Percentiles rank a stretch among this genome's conserved stretches.
Conservation (phyloP, 352 stramenopile species). For the Paralagenidium karlingii region DNA sequence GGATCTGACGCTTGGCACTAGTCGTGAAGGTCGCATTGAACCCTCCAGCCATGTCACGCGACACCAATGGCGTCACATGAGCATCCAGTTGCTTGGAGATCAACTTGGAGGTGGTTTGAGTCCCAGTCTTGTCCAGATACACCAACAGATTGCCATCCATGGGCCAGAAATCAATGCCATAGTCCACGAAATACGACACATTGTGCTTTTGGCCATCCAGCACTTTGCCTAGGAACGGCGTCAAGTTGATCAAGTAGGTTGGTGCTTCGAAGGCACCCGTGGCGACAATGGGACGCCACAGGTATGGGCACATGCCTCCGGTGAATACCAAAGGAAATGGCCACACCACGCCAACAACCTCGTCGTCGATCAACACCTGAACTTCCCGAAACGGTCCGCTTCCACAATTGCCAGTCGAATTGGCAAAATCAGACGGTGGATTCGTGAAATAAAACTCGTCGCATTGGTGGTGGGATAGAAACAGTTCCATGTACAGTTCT, state of each 20-base stretch:
- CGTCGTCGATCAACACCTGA: slow-evolving; percentile 47
- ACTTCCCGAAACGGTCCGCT: slow-evolving; percentile 53
- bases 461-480: slow-evolving; percentile 59
- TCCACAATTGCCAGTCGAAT: slow-evolving; percentile 14
- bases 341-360: slow-evolving; percentile 50
- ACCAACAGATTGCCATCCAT: slow-evolving; percentile 51
- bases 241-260: slow-evolving; percentile 61
- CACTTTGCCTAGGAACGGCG: slow-evolving; percentile 52
- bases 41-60: slow-evolving; percentile 6
- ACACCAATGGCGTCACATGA: slow-evolving; percentile 10
- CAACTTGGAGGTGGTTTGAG: slow-evolving; percentile 20
- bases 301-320: slow-evolving; percentile 52
- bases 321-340: slow-evolving; percentile 72
- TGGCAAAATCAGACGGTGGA: slow-evolving; percentile 18
- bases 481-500: slow-evolving; percentile 53
- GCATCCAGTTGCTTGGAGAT: slow-evolving; percentile 18
- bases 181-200: slow-evolving; percentile 43
- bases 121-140: slow-evolving; percentile 26
- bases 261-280: slow-evolving; percentile 63
- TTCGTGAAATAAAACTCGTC: slow-evolving; percentile 74
- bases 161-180: slow-evolving; percentile 55
- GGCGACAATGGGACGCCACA: slow-evolving; percentile 62
- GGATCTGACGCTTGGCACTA: slow-evolving; percentile 18
- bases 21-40: slow-evolving; percentile 36
- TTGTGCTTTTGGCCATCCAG: slow-evolving; percentile 30